Conservation (phyloP, 352 stramenopile genomes). For the Globisporangium abappressorium region DNA sequence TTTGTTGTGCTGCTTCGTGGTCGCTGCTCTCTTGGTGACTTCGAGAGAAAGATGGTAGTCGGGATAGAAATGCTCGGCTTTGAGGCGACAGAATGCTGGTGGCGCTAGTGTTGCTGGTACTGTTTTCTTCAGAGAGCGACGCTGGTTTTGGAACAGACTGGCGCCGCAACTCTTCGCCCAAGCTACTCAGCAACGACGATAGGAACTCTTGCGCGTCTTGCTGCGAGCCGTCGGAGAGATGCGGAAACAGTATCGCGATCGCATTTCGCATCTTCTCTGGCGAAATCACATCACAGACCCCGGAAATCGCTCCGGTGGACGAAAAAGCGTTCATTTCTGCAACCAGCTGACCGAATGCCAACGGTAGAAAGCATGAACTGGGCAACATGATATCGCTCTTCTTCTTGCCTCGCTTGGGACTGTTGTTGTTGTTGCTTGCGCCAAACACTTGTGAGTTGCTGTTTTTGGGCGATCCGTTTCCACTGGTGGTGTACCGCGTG, state of each 20-base stretch:
- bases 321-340: conserved; percentile 34
- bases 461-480: conserved; percentile 10
- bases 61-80: conserved; percentile 25
- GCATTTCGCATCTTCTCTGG: conserved; percentile 74
- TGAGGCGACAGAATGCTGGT: conserved; percentile 59
- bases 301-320: conserved; percentile 22
- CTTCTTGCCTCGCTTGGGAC: conserved; percentile 5
- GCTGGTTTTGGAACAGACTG: conserved; percentile 31
- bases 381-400: neutral
- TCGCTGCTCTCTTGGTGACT: neutral
- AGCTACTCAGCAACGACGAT: conserved; percentile 85
- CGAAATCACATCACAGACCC: conserved; percentile 37
- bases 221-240: conserved; percentile 92
- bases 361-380: conserved; percentile 32
- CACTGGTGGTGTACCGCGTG: conserved; percentile 26
- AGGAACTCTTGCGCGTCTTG: conserved; percentile 97
- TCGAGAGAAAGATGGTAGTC: conserved; percentile 19
- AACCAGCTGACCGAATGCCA: conserved; percentile 84
- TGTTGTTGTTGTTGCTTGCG: neutral
- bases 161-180: conserved; percentile 93
- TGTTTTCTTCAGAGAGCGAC: neutral
- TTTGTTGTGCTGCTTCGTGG: neutral
- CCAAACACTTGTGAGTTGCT: neutral
- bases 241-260: conserved; percentile 70
- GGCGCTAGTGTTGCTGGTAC: neutral